phyloP scores from a whole-genome alignment of 2,329 filamentous ascomycete genomes.

The Aspergillus bombycis region DNA sequence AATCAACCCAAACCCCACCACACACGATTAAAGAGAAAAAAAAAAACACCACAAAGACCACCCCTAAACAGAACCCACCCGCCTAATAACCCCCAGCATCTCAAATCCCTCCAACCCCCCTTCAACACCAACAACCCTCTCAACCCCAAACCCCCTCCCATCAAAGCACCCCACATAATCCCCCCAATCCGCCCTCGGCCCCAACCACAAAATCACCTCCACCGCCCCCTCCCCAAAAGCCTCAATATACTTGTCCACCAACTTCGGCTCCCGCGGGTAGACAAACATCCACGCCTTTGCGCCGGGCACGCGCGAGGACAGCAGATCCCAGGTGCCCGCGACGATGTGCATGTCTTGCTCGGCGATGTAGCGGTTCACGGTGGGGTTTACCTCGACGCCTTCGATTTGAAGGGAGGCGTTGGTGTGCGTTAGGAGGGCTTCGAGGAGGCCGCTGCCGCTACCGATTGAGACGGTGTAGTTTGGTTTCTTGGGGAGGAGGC shows the following conservation, averaged over 20 bases:
- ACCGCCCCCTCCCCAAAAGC: conserved; percentile 20
- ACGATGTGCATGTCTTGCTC: conserved; percentile 47
- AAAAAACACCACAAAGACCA: no score
- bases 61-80: not conserved
- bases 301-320: conserved; percentile 46
- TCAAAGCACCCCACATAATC: conserved; percentile 34
- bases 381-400: conserved; percentile 54
- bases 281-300: conserved; percentile 56
- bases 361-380: conserved; percentile 51
- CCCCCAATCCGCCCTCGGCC: conserved; percentile 33
- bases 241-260: conserved; percentile 51
- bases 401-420: conserved; percentile 36
- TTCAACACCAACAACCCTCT: not conserved
- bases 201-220: conserved; percentile 34
- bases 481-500: conserved; percentile 28
- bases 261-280: conserved; percentile 53
- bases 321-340: conserved; percentile 44
- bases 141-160: not conserved
- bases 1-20: not conserved
- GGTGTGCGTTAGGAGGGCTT: conserved; percentile 43
- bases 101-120: not conserved
- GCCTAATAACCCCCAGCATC: not conserved
- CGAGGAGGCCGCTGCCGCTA: conserved; percentile 56
- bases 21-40: not conserved
- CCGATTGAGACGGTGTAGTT: conserved; percentile 51